Evolutionary conservation across 176 grass and related monocot genomes (phyloP), one percentile per base, ranked within the genome.

Genomic region (Rhipidocladum racemiflorum): DNA sequence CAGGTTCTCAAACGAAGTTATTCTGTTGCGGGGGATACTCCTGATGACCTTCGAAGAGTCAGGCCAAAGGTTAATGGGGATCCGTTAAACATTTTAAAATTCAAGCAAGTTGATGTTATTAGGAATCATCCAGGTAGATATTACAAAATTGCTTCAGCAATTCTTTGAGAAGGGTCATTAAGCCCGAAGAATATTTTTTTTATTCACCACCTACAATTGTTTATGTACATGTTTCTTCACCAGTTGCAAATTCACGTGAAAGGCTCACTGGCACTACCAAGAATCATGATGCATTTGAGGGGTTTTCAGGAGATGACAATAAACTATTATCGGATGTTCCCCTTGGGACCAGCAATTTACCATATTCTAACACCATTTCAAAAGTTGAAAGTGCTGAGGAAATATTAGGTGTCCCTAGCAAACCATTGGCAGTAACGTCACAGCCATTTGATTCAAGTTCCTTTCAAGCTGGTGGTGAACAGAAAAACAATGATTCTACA

Each of bases 1-100:
- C 74, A 94, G 91, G 69, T 83, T 85, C 21, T 78, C 36, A 94
- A 94, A 75, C 53, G 89, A 84, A 90, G 66, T 30, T 91, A 75
- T 54, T 84, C 85, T 88, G 46, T 36, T n/a, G 67, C 65, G 35
- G 65, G n/a, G 11, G 74, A 84, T 71, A 84, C 46, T 6, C 81
- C 48, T 29, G 89, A 62, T 7, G 84, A 82, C 43, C 39, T 81
- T 67, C 81, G 87, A 70, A 91, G 89, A 89, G 74, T 94, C 24
- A 91, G 84, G 40, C 80, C 87, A 68, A 91, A 68, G 76, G 46
- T 84, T 18, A 88, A 70, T 77, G 92, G 25, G 84, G 80, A 62
- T 82, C 42, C 59, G 42, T 78, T 88, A 27, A 74, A 89, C 61
- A 67, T 87, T 61, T 74, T 83, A 24, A 94, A 86, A 63, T 84